Conservation (phyloP, 2,329 filamentous ascomycete species). For the Arthroderma uncinatum region DNA sequence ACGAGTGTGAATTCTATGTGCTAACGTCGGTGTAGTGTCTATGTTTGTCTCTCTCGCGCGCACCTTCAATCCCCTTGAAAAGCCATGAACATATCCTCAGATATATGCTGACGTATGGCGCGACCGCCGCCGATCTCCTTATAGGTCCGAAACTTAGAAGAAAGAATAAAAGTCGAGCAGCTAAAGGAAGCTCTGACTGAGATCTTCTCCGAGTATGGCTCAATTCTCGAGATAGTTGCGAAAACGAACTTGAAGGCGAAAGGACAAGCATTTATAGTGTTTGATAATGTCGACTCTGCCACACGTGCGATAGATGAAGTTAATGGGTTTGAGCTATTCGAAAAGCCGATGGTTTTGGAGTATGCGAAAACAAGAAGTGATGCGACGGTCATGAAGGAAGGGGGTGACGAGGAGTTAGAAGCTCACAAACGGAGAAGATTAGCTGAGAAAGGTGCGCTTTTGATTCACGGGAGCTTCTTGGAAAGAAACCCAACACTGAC, state of each 20-base stretch:
- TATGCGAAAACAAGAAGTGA: conserved; percentile 77
- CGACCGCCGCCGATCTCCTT: neutral
- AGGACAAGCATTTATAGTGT: conserved; percentile 92
- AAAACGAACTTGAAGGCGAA: conserved; percentile 87
- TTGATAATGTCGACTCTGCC: conserved; percentile 69
- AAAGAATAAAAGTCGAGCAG: conserved; percentile 71
- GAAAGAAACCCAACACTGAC: conserved; percentile 12
- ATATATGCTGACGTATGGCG: neutral
- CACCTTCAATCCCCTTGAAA: neutral
- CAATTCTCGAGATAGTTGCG: conserved; percentile 70
- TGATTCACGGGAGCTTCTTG: conserved; percentile 4
- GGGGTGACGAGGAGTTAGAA: conserved; percentile 73
- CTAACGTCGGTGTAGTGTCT: conserved; percentile 26
- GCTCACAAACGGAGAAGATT: conserved; percentile 70
- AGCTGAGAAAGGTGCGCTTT: conserved; percentile 68
- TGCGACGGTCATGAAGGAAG: conserved; percentile 65
- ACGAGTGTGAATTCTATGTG: neutral
- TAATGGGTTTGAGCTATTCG: conserved; percentile 86
- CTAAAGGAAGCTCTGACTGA: conserved; percentile 62
- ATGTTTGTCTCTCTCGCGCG: conserved; percentile 24
- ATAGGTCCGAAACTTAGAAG: conserved; percentile 71
- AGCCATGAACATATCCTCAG: neutral
- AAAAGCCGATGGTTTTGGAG: conserved; percentile 76
- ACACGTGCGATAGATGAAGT: conserved; percentile 73
- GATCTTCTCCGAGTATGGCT: conserved; percentile 83